These are phyloP conservation scores for Beta corolliflora DNA, from an alignment of 179 eudicot genomes.

Conservation along the genomic window DNA sequence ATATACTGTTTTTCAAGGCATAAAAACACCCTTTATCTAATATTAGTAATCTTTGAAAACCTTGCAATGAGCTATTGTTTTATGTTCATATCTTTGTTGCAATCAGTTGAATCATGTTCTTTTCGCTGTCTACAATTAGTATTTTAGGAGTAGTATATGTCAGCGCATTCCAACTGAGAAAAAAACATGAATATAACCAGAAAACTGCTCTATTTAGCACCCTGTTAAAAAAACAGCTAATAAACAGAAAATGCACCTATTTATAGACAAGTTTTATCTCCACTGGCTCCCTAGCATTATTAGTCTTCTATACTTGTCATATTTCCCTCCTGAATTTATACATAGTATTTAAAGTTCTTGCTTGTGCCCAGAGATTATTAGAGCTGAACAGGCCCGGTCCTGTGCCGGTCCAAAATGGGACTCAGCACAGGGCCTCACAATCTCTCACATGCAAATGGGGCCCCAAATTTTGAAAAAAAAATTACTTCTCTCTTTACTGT, in stretches of 20 bases:
- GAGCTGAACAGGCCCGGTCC: no score
- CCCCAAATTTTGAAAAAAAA: no score
- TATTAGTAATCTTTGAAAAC: neutral
- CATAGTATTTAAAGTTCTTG: neutral
- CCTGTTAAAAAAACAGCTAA: neutral
- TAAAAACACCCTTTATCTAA: neutral
- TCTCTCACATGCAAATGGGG: no score
- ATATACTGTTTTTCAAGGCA: neutral
- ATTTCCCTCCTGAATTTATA: neutral
- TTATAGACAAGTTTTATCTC: neutral
- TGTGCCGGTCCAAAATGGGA: no score
- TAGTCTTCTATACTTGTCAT: neutral
- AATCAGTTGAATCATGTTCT: slow-evolving; percentile 12
- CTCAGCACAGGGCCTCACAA: no score
- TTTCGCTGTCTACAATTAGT: slow-evolving; percentile 13
- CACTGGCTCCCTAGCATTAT: neutral
- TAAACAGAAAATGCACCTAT: neutral
- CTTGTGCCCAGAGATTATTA: neutral
- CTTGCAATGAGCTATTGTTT: neutral
- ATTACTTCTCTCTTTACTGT: no score
- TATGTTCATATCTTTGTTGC: neutral
- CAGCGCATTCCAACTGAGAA: neutral
- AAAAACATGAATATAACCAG: neutral
- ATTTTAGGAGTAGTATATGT: neutral
- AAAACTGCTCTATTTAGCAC: neutral